A percentile compares a stretch with the other conserved stretches of the same genome.
Evolutionary conservation across 148 eudicot species (phyloP).

Genomic region (Polygonum maritimum): DNA sequence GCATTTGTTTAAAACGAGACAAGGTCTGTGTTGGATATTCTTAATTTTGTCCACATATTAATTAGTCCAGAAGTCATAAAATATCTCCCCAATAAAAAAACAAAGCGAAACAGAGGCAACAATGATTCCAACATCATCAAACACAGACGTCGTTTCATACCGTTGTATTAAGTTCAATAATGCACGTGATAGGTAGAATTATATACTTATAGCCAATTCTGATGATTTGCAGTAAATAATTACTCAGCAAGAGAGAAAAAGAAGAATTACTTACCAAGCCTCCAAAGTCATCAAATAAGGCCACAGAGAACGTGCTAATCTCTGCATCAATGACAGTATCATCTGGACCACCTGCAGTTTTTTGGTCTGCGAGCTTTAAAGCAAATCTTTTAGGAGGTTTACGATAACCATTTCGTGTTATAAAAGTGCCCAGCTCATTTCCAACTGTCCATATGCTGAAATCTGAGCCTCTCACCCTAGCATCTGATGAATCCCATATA

Average conservation of each 20-base stretch:
- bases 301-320: conserved; percentile 83
- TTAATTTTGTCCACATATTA: not conserved
- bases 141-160: not conserved
- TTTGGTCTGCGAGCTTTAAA: conserved; percentile 63
- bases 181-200: not conserved
- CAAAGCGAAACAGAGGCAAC: not conserved
- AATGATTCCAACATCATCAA: not conserved
- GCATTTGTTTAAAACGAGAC: too few species aligned
- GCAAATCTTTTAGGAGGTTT: conserved; percentile 91
- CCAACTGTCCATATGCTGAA: conserved; percentile 88
- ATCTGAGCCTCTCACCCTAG: conserved; percentile 41
- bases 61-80: not conserved
- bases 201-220: not conserved
- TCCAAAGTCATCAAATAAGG: conserved; percentile 95
- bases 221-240: not conserved
- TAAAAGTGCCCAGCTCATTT: conserved; percentile 70
- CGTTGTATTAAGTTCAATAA: not conserved
- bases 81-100: not conserved
- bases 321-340: conserved; percentile 78
- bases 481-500: conserved; percentile 75
- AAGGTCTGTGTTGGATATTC: not conserved
- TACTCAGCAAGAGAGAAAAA: not conserved
- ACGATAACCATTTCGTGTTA: conserved; percentile 65
- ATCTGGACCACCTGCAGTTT: conserved; percentile 50
- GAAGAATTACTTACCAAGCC: conserved; percentile 58